phyloP scores from a whole-genome alignment of 2,329 filamentous ascomycete genomes.

The Cercospora sesami region DNA sequence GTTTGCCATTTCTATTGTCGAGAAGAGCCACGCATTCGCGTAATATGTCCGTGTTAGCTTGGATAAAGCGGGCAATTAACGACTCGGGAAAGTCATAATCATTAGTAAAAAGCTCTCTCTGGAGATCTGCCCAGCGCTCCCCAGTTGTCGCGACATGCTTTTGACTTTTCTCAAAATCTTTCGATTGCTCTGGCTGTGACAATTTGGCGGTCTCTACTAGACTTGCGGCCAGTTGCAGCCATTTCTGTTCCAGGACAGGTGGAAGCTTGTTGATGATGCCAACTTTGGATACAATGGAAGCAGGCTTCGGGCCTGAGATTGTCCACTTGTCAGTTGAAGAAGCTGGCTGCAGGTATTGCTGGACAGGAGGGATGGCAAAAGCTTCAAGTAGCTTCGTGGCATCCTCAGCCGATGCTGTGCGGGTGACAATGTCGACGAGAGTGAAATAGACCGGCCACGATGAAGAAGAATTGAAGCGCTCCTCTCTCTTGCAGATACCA shows the following conservation, averaged over 20 bases:
- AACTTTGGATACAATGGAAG: constrained; percentile 44
- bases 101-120: constrained; percentile 42
- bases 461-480: constrained; percentile 65
- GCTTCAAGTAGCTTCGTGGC: constrained; percentile 48
- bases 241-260: constrained; percentile 55
- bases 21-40: constrained; percentile 53
- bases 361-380: constrained; percentile 54
- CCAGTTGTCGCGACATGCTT: constrained; percentile 65
- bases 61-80: constrained; percentile 31
- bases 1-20: constrained; percentile 61
- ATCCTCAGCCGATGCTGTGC: constrained; percentile 45
- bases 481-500: constrained; percentile 73
- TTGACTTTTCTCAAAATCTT: constrained; percentile 73
- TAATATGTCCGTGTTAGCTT: constrained; percentile 48
- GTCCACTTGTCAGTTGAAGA: constrained; percentile 52
- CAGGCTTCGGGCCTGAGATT: constrained; percentile 49
- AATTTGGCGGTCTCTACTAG: constrained; percentile 68
- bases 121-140: constrained; percentile 62
- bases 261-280: constrained; percentile 23
- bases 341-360: constrained; percentile 54
- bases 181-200: constrained; percentile 79
- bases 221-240: constrained; percentile 61
- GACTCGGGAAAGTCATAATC: constrained; percentile 30
- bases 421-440: constrained; percentile 48
- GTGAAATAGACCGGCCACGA: constrained; percentile 78